phyloP scores from a whole-genome alignment of 2,329 filamentous ascomycete species.

The Trichoderma sp. region DNA sequence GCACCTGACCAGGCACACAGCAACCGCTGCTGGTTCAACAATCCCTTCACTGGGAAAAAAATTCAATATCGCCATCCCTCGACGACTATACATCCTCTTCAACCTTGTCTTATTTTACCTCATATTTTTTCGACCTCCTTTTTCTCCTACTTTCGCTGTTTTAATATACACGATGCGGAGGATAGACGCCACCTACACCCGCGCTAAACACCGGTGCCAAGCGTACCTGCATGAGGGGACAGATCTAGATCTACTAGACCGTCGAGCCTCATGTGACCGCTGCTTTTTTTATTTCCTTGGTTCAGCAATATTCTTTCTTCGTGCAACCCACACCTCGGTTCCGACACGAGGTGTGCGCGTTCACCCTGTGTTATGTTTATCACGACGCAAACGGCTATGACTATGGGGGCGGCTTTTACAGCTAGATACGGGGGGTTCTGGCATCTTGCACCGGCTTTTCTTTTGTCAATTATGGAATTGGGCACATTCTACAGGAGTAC shows the following conservation, averaged over 20 bases:
- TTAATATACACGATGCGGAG: neutral
- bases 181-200: neutral
- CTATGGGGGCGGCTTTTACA: conserved; percentile 5
- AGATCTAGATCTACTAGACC: conserved; percentile 9
- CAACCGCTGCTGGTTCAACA: neutral
- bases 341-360: neutral
- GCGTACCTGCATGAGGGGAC: conserved; percentile 15
- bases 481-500: neutral
- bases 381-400: conserved; percentile 17
- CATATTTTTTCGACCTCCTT: neutral
- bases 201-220: neutral
- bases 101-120: neutral
- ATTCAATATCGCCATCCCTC: neutral
- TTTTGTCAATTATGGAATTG: conserved; percentile 8
- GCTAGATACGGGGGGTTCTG: neutral
- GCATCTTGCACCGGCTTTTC: neutral
- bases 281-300: neutral
- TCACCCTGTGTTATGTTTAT: conserved; percentile 11
- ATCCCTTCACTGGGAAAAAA: neutral
- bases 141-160: neutral
- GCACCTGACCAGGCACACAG: neutral
- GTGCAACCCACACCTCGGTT: neutral
- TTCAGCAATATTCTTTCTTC: neutral
- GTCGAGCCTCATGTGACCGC: neutral
- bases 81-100: neutral